Percentiles rank a stretch among this genome's conserved stretches.
These are phyloP conservation scores for Paxillus involutus DNA, from an alignment of 768 basidiomycete genomes.

Conservation along the genomic window DNA sequence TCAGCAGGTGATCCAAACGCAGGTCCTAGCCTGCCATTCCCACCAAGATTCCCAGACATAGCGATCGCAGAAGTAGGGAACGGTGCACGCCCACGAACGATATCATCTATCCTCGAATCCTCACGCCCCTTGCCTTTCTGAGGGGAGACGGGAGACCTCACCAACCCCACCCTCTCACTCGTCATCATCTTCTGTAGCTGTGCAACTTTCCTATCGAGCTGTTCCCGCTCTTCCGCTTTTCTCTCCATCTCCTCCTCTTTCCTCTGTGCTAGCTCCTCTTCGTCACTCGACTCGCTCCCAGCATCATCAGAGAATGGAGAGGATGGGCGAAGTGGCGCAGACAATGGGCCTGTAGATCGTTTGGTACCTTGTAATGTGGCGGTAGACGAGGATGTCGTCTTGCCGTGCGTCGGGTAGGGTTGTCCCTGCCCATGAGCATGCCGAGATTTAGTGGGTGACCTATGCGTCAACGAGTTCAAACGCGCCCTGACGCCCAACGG, in stretches of 20 bases:
- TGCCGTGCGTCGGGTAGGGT: conserved; percentile 29
- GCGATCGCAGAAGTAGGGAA: conserved; percentile 18
- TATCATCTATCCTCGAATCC: conserved; percentile 16
- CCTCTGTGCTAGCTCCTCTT: conserved; percentile 50
- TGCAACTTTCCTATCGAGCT: conserved; percentile 63
- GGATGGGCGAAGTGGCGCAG: conserved; percentile 37
- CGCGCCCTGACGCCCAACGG: conserved; percentile 70
- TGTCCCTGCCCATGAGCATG: conserved; percentile 1
- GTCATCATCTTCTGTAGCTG: conserved; percentile 74
- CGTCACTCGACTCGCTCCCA: conserved; percentile 57
- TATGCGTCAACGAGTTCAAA: conserved; percentile 63
- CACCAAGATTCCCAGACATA: background rate
- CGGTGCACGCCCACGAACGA: conserved; percentile 43
- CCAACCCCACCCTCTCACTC: conserved; percentile 69
- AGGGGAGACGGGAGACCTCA: conserved; percentile 37
- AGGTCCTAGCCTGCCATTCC: background rate
- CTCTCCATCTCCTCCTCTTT: conserved; percentile 73
- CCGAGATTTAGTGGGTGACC: conserved; percentile 40
- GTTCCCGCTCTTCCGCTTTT: conserved; percentile 64
- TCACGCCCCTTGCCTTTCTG: conserved; percentile 38
- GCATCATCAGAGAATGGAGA: conserved; percentile 55
- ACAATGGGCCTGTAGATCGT: conserved; percentile 22
- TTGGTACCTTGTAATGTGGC: conserved; percentile 61
- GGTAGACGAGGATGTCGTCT: conserved; percentile 67
- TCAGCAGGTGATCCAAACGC: conserved; percentile 33